Base-by-base conservation (phyloP, 2,329 filamentous ascomycete species). In the Thielaviopsis punctulata region DNA sequence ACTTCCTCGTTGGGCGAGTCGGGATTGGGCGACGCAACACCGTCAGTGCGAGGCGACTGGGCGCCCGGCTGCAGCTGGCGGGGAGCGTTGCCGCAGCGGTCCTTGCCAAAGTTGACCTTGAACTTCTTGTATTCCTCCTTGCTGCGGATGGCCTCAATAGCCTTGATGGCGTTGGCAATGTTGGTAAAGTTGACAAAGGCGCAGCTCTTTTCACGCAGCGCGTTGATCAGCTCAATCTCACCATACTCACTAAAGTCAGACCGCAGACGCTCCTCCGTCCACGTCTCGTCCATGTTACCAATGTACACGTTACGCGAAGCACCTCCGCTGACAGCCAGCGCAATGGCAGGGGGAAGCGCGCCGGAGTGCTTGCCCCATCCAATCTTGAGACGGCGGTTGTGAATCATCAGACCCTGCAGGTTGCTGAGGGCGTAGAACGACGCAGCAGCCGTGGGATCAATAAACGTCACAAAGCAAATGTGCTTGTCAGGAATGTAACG, bases 121-220 rank as follows among this genome's bases (percentile, higher is more conserved):
- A 98, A 98, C 61, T 92, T 82, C 68, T 82, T 86, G 75, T 98
- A 98, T 63, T 98, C 92, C 44, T 96, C 92, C 63, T 89, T 88
- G 62, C 88, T 85, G 54, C 92, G 81, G 58, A 98, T 81, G 21
- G 89, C 92, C 68, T 98, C 92, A 58, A 98, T 98, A 1, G 92
- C 92, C 73, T 98, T 98, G 73, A 98, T 98, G 49, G 92, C 92
- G 61, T 98, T 98, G 63, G 92, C 92, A 64, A 98, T 98, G 70
- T 98, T 98, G 64, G 92, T 98, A 66, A 98, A 98, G 71, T 98
- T 98, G 65, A 98, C 92, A 65, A 98, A 98, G 0, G 92, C 92
- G 66, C 92, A 98, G 71, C 89, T 95, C 80, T 98, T 98, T 73
- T 98, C 92, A 51, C 92, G 83, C 55, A 98, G 73, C 15, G 92